Conservation (phyloP, 768 basidiomycete species). For the Leucocoprinus leucothites region DNA sequence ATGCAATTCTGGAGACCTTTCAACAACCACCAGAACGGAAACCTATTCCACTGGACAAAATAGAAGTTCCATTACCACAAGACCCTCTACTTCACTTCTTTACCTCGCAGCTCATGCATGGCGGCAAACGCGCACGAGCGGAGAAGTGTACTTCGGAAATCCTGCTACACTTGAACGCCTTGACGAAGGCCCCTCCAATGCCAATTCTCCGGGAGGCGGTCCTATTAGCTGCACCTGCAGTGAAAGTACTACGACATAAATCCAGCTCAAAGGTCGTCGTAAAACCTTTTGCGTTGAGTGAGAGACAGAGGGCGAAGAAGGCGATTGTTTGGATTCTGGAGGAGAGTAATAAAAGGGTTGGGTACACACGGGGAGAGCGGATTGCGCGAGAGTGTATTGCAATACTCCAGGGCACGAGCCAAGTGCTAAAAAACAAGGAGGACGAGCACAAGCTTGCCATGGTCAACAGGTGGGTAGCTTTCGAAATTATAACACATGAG, state of each 20-base stretch:
- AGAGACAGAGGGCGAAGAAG: conserved; percentile 71
- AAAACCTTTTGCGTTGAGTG: conserved; percentile 70
- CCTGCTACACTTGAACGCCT: conserved; percentile 67
- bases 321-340: conserved; percentile 73
- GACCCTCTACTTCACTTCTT: conserved; percentile 75
- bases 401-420: conserved; percentile 60
- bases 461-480: conserved; percentile 64
- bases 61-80: conserved; percentile 67
- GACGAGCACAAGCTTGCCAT: conserved; percentile 67
- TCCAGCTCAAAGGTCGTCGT: conserved; percentile 62
- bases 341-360: conserved; percentile 54
- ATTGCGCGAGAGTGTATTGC: conserved; percentile 77
- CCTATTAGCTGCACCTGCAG: conserved; percentile 63
- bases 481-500: background rate
- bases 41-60: conserved; percentile 18
- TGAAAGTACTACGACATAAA: conserved; percentile 56
- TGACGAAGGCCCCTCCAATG: conserved; percentile 75
- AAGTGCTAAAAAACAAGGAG: conserved; percentile 58
- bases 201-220: conserved; percentile 79
- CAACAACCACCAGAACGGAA: background rate
- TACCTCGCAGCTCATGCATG: conserved; percentile 54
- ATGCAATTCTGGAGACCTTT: too few species aligned
- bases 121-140: conserved; percentile 66
- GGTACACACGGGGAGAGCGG: conserved; percentile 60
- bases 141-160: conserved; percentile 53